Percentiles rank a stretch among this genome's conserved stretches.
These are phyloP conservation scores for Emergomyces pasteurianus DNA, from an alignment of 2,329 filamentous ascomycete species.

Conservation along the genomic window DNA sequence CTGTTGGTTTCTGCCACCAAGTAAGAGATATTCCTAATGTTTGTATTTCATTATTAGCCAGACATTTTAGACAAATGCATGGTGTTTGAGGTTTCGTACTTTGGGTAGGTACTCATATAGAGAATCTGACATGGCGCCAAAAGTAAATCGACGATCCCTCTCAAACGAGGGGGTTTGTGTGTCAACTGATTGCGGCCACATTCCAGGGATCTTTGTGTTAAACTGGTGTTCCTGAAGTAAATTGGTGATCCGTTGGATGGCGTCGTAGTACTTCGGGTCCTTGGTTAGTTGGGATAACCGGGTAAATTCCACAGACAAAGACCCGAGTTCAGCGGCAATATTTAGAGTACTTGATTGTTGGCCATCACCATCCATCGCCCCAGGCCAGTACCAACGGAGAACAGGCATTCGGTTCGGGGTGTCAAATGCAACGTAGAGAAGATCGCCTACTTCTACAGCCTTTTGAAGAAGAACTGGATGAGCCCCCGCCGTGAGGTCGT, in stretches of 20 bases:
- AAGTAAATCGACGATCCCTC: constrained; percentile 33
- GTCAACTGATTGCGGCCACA: constrained; percentile 29
- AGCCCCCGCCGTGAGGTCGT: constrained; percentile 35
- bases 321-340: constrained; percentile 27
- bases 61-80: neutral
- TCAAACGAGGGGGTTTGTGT: constrained; percentile 15
- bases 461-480: constrained; percentile 39
- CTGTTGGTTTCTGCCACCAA: constrained; percentile 53
- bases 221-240: constrained; percentile 23
- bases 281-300: constrained; percentile 28
- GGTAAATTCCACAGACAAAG: constrained; percentile 32
- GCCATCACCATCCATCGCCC: constrained; percentile 12
- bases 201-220: constrained; percentile 25
- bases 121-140: constrained; percentile 46
- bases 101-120: constrained; percentile 49
- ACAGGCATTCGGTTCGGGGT: constrained; percentile 18
- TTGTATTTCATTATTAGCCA: neutral
- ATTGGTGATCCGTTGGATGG: constrained; percentile 24
- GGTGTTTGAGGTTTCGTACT: constrained; percentile 33
- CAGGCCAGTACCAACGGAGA: constrained; percentile 14
- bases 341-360: constrained; percentile 17
- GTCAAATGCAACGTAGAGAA: constrained; percentile 38
- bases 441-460: constrained; percentile 42
- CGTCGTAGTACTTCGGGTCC: constrained; percentile 28
- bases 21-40: constrained; percentile 43